Evolutionary conservation across 1,284 basidiomycete species (phyloP).

Genomic region (Pterula multifida): DNA sequence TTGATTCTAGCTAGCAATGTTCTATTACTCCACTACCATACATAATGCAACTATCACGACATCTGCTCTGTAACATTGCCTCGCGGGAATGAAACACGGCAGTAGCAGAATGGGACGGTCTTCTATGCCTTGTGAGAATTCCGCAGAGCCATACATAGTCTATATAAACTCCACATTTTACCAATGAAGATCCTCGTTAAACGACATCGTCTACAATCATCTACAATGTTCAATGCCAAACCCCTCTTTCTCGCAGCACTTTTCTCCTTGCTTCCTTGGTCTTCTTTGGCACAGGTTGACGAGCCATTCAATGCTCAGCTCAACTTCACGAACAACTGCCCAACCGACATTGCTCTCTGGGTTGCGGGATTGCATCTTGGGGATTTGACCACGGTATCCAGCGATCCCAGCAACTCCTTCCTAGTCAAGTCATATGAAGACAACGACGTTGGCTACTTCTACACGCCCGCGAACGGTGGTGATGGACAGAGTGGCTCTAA

Average conservation of each 20-base stretch:
- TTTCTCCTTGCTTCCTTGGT: not conserved
- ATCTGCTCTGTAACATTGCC: no score
- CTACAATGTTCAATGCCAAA: not conserved
- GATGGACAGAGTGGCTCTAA: not conserved
- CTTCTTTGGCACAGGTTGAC: not conserved
- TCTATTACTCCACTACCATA: no score
- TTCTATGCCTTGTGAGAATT: no score
- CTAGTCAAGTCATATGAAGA: not conserved
- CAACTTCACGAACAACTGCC: constrained; percentile 1
- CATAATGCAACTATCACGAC: no score
- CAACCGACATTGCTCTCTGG: not conserved
- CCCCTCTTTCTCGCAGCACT: not conserved
- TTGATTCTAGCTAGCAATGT: no score
- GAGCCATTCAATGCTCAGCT: not conserved
- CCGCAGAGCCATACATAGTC: no score
- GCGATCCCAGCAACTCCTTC: not conserved
- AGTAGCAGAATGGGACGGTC: no score
- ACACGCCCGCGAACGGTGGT: not conserved
- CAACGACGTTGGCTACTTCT: not conserved
- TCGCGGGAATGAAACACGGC: no score
- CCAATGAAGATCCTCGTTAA: no score
- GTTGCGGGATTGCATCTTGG: not conserved
- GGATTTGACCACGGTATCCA: not conserved
- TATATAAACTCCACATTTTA: no score
- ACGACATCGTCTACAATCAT: not conserved